Evolutionary conservation across 1,139 yeast species (phyloP).

Genomic region (Lodderomyces margitis): DNA sequence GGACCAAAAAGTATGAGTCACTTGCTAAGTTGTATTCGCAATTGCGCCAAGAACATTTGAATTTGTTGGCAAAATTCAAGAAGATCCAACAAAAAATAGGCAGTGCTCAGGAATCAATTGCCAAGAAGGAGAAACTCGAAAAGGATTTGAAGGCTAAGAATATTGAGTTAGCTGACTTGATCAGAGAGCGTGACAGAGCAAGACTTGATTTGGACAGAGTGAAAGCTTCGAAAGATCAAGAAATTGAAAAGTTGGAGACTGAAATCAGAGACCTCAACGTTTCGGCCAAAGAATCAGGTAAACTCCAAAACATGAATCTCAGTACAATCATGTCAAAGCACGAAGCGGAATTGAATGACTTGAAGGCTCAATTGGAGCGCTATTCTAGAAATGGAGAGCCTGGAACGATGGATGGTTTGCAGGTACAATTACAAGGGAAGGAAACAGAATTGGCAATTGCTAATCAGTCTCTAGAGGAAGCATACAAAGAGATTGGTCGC

Average conservation of each 20-base stretch:
- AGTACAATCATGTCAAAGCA: constrained; percentile 62
- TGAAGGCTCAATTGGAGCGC: constrained; percentile 34
- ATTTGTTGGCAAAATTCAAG: constrained; percentile 74
- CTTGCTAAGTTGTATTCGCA: constrained; percentile 89
- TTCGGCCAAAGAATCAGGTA: constrained; percentile 62
- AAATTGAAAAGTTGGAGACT: constrained; percentile 64
- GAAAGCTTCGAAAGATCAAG: constrained; percentile 64
- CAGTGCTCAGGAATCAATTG: constrained; percentile 89
- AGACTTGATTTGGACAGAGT: constrained; percentile 76
- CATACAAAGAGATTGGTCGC: constrained; percentile 58
- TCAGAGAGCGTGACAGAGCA: constrained; percentile 87
- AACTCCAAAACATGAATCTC: constrained; percentile 65
- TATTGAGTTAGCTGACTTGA: constrained; percentile 83
- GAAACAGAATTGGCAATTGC: constrained; percentile 80
- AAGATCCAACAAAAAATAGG: constrained; percentile 86
- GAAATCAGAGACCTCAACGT: constrained; percentile 63
- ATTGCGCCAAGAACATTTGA: constrained; percentile 87
- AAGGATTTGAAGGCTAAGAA: constrained; percentile 83
- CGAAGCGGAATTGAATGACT: constrained; percentile 49
- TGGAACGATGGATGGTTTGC: constrained; percentile 27
- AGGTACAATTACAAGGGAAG: constrained; percentile 56
- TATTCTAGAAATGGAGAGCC: constrained; percentile 24
- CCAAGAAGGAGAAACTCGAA: constrained; percentile 79
- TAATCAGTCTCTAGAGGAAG: constrained; percentile 76
- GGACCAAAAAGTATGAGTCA: constrained; percentile 88